Conservation (phyloP, 345 rosid species). For the Rhodamnia rubescens region DNA sequence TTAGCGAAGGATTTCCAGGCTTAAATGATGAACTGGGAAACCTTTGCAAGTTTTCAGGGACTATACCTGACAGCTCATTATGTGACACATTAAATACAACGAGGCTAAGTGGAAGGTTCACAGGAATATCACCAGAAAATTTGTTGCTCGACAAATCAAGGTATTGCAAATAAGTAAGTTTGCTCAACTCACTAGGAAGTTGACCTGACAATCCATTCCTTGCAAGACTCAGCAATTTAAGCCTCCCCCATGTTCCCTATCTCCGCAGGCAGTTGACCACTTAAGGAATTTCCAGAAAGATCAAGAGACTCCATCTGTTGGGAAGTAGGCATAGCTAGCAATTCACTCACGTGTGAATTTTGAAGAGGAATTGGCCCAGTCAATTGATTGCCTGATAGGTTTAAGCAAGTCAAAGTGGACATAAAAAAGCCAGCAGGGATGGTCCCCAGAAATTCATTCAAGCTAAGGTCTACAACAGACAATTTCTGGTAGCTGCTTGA, state of each 20-base stretch:
- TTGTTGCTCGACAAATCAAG: constrained; percentile 77
- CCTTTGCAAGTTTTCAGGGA: constrained; percentile 45
- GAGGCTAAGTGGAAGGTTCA: constrained; percentile 44
- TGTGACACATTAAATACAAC: constrained; percentile 66
- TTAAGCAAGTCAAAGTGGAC: constrained; percentile 47
- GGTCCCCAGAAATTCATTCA: constrained; percentile 48
- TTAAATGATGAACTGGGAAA: constrained; percentile 47
- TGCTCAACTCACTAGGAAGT: constrained; percentile 64
- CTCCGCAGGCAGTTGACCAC: constrained; percentile 49
- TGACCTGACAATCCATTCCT: constrained; percentile 55
- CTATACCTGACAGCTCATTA: constrained; percentile 56
- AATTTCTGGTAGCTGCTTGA: constrained; percentile 26
- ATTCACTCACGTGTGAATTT: constrained; percentile 46
- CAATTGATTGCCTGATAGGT: constrained; percentile 72
- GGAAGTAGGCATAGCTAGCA: constrained; percentile 28
- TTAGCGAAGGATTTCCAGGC: constrained; percentile 62
- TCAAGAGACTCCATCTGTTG: constrained; percentile 73
- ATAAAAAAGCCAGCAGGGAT: constrained; percentile 55
- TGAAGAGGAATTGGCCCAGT: constrained; percentile 59
- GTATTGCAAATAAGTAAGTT: constrained; percentile 51
- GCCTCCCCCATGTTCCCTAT: constrained; percentile 49
- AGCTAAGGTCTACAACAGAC: constrained; percentile 66
- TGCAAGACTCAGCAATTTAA: constrained; percentile 57
- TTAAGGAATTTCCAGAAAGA: constrained; percentile 68
- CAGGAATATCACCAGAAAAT: constrained; percentile 62